These are phyloP conservation scores for Pleurotus cornucopiae DNA, from an alignment of 768 basidiomycete species.

Conservation along the genomic window DNA sequence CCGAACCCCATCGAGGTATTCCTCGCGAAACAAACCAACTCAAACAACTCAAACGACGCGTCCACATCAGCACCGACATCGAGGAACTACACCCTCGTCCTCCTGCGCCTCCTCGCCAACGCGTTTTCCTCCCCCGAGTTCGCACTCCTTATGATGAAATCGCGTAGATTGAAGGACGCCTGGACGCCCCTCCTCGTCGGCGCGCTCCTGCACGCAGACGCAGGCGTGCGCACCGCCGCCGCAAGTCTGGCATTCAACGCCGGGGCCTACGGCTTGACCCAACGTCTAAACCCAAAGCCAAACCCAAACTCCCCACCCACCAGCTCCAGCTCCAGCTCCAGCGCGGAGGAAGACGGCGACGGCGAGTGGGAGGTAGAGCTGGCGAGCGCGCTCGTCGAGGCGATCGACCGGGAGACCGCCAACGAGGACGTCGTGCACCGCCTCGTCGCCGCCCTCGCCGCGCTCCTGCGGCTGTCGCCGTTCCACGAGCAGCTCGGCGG, in stretches of 20 bases:
- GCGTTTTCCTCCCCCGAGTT: constrained; percentile 52
- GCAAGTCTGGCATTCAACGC: constrained; percentile 82
- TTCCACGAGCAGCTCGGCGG: constrained; percentile 51
- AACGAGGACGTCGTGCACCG: constrained; percentile 91
- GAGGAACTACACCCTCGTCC: constrained; percentile 61
- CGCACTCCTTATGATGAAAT: constrained; percentile 27
- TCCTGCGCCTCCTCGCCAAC: constrained; percentile 68
- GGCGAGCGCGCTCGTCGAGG: constrained; percentile 78
- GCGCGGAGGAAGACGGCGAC: constrained; percentile 43
- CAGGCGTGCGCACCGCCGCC: constrained; percentile 67
- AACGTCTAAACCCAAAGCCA: too few relatives aligned
- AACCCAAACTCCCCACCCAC: too few relatives aligned
- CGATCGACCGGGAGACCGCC: constrained; percentile 61
- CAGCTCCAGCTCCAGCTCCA: constrained; percentile 3
- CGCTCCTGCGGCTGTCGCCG: constrained; percentile 74
- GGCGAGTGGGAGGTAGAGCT: constrained; percentile 84
- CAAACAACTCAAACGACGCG: constrained; percentile 9
- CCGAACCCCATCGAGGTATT: constrained; percentile 40
- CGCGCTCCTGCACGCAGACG: constrained; percentile 65
- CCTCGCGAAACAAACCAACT: constrained; percentile 32
- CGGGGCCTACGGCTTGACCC: constrained; percentile 33
- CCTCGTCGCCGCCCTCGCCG: constrained; percentile 71
- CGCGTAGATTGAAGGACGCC: constrained; percentile 20
- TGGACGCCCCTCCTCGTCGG: constrained; percentile 59
- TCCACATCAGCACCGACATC: constrained; percentile 14